These are phyloP conservation scores for Hemisphaericaspora xylofermentans DNA, from an alignment of 1,139 yeast genomes.

Conservation along the genomic window DNA sequence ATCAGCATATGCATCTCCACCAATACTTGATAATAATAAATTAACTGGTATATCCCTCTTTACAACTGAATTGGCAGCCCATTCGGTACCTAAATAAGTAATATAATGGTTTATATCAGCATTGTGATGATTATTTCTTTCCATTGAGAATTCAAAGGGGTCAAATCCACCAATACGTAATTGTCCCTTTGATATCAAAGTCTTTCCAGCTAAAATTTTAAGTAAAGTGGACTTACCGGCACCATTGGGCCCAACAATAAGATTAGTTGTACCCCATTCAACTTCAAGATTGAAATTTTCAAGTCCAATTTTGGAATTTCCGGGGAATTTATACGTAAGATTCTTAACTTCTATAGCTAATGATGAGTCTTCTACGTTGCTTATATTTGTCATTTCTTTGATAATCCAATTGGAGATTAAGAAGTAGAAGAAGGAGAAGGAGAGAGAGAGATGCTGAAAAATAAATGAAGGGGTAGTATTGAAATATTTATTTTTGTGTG, in stretches of 20 bases:
- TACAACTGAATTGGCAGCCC: conserved; percentile 92
- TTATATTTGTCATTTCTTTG: conserved; percentile 2
- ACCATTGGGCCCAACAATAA: conserved; percentile 91
- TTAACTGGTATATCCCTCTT: conserved; percentile 88
- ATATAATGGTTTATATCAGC: conserved; percentile 46
- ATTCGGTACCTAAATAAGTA: conserved; percentile 92
- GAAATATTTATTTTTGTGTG: too few relatives aligned
- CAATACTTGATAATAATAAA: conserved; percentile 74
- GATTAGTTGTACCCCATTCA: conserved; percentile 71
- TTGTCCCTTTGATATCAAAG: conserved; percentile 71
- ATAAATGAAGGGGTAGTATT: not conserved
- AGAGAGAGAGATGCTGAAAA: not conserved
- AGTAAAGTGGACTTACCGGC: conserved; percentile 94
- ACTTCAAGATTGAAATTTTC: conserved; percentile 59
- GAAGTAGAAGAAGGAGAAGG: not conserved
- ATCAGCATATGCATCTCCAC: conserved; percentile 71
- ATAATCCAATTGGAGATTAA: not conserved
- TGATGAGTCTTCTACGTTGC: conserved; percentile 16
- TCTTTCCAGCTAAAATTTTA: conserved; percentile 85
- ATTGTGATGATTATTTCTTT: conserved; percentile 36
- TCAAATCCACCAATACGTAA: conserved; percentile 75
- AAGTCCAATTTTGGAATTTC: conserved; percentile 64
- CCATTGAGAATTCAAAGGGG: conserved; percentile 73
- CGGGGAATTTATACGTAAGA: conserved; percentile 69
- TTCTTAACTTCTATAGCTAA: conserved; percentile 64